Evolutionary conservation across 2,329 filamentous ascomycete species (phyloP).

Genomic region (Sclerotinia minor): DNA sequence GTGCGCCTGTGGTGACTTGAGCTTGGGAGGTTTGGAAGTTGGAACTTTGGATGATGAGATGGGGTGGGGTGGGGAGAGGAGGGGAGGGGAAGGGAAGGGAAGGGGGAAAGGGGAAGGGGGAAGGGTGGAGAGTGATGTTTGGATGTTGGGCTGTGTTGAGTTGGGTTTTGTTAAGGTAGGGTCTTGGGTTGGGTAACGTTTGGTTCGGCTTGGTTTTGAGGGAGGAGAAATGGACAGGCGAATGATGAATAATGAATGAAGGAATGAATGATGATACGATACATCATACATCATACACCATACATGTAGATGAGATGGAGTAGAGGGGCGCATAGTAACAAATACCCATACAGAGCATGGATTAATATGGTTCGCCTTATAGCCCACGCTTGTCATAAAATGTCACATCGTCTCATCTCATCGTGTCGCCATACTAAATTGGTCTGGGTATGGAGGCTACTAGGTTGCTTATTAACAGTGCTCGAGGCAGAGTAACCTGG

Average conservation of each 20-base stretch:
- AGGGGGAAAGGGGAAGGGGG: background rate
- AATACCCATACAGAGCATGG: background rate
- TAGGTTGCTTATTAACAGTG: background rate
- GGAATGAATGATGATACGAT: background rate
- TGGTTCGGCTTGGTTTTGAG: too few relatives aligned
- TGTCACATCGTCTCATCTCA: background rate
- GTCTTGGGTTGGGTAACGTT: background rate
- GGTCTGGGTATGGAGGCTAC: background rate
- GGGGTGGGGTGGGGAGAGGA: background rate
- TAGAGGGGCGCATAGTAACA: background rate
- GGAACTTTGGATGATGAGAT: too few relatives aligned
- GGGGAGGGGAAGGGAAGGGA: too few relatives aligned
- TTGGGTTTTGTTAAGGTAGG: too few relatives aligned
- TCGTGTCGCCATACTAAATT: background rate
- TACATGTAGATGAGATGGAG: background rate
- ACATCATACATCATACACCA: too few relatives aligned
- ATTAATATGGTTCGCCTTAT: background rate
- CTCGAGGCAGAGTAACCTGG: background rate
- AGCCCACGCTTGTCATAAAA: slow-evolving; percentile 2
- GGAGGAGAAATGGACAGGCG: too few relatives aligned
- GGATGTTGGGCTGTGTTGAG: background rate
- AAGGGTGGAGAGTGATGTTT: too few relatives aligned
- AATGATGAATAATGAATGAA: background rate
- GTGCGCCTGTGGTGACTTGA: background rate
- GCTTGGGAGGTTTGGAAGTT: too few relatives aligned